phyloP scores from a whole-genome alignment of 2,329 filamentous ascomycete species.

The Hypomyces perniciosus region DNA sequence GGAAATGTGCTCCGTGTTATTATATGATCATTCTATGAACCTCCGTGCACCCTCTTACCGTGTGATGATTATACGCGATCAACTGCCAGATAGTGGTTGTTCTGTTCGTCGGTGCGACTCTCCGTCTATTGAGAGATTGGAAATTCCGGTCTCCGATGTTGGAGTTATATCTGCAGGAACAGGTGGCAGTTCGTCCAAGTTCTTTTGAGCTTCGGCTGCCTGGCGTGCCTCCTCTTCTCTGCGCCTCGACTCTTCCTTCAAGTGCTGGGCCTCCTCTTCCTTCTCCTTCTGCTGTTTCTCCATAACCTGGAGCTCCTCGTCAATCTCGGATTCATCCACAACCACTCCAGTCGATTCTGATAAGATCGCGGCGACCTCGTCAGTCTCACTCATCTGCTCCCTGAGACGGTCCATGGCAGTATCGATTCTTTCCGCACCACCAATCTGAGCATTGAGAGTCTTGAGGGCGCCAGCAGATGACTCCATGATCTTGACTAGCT shows the following conservation, averaged over 20 bases:
- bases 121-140: constrained; percentile 22
- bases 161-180: constrained; percentile 28
- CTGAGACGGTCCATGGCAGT: constrained; percentile 68
- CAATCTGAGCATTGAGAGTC: constrained; percentile 68
- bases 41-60: too few relatives aligned
- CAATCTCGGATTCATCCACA: constrained; percentile 77
- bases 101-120: background rate
- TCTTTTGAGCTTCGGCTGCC: constrained; percentile 44
- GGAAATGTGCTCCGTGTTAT: too few relatives aligned
- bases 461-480: constrained; percentile 67
- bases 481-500: constrained; percentile 78
- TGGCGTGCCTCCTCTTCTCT: constrained; percentile 38
- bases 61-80: background rate
- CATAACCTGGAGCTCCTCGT: constrained; percentile 78
- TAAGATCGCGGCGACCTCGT: constrained; percentile 75
- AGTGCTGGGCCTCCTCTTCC: constrained; percentile 34
- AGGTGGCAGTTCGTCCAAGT: constrained; percentile 45
- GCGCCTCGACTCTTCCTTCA: constrained; percentile 33
- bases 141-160: constrained; percentile 35
- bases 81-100: background rate
- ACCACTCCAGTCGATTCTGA: constrained; percentile 50
- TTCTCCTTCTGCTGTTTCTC: constrained; percentile 54
- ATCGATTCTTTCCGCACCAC: constrained; percentile 70
- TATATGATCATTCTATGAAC: background rate
- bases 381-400: constrained; percentile 73